Evolutionary conservation across 192 early-diverging fungal genomes (phyloP).

Genomic region (Coemansia sp.): DNA sequence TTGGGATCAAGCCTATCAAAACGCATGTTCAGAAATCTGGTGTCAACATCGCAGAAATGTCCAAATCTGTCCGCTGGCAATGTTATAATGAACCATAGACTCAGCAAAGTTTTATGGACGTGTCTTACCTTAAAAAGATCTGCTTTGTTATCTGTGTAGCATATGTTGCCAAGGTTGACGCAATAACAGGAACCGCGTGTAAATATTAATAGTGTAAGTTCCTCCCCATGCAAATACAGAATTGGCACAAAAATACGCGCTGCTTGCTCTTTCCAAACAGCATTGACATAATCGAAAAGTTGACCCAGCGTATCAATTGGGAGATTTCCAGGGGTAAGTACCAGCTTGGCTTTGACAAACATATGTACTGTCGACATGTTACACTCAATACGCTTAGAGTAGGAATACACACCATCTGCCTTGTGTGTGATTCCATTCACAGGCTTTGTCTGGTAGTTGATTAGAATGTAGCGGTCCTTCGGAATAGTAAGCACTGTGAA

Average conservation of each 20-base stretch:
- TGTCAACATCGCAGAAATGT: constrained; percentile 8
- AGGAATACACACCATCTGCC: neutral
- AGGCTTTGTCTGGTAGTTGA: neutral
- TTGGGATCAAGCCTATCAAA: neutral
- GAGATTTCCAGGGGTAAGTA: neutral
- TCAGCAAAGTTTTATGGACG: neutral
- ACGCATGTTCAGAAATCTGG: neutral
- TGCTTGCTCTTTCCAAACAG: neutral
- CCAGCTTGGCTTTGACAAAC: neutral
- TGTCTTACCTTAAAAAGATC: neutral
- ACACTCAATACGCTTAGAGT: neutral
- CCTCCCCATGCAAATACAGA: neutral
- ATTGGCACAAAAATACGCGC: neutral
- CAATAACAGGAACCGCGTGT: neutral
- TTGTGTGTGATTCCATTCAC: neutral
- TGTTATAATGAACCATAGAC: constrained; percentile 1
- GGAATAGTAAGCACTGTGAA: neutral
- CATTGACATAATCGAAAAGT: neutral
- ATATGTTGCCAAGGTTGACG: neutral
- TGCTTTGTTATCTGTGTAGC: neutral
- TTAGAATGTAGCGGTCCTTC: neutral
- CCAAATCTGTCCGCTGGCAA: constrained; percentile 7
- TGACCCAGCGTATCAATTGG: neutral
- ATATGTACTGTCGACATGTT: neutral
- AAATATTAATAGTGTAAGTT: neutral